Percentiles rank a stretch among this genome's conserved stretches.
These are phyloP conservation scores for Scedosporium dehoogii DNA, from an alignment of 2,329 filamentous ascomycete species.

Conservation along the genomic window DNA sequence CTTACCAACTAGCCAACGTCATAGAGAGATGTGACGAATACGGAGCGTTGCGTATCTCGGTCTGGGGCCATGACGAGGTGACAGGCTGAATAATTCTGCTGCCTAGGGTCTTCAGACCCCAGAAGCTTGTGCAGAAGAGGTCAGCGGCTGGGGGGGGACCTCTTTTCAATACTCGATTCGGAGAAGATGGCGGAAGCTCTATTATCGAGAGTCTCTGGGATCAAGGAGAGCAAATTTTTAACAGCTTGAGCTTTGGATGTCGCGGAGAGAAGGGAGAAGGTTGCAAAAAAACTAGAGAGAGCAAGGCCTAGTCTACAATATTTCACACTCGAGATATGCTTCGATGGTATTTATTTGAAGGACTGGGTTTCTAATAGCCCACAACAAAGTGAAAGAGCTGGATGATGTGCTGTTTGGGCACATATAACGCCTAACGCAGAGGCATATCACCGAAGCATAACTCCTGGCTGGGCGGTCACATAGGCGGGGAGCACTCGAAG, in stretches of 20 bases:
- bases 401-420: not conserved
- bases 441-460: not conserved
- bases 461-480: not conserved
- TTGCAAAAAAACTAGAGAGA: no score
- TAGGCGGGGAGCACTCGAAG: not conserved
- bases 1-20: no score
- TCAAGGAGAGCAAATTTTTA: no score
- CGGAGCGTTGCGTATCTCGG: no score
- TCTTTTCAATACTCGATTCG: not conserved
- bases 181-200: not conserved
- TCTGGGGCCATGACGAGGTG: not conserved
- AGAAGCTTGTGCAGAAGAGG: no score
- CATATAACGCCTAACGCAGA: not conserved
- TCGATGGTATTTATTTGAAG: no score
- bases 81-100: not conserved
- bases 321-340: no score
- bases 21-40: no score
- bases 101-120: not conserved
- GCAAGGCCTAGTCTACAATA: no score
- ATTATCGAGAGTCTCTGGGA: no score
- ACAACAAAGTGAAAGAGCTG: not conserved
- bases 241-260: no score
- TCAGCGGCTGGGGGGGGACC: not conserved
- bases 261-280: no score
- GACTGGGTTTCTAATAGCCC: not conserved